A percentile compares a stretch with the other conserved stretches of the same genome.
These are phyloP conservation scores for Steccherinum ochraceum DNA, from an alignment of 768 basidiomycete genomes.

Conservation along the genomic window DNA sequence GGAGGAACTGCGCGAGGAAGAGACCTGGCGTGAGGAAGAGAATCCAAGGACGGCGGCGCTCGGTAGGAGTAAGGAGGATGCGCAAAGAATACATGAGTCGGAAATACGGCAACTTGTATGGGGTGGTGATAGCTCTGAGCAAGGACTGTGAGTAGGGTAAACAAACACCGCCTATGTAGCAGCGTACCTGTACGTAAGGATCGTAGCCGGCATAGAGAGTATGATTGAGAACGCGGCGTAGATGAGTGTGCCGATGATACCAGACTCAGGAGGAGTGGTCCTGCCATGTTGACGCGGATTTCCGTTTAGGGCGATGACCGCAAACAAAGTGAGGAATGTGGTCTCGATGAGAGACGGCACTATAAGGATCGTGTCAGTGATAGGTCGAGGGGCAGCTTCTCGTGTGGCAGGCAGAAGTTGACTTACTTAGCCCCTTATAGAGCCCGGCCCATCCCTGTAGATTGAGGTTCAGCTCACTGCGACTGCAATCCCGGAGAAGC, in stretches of 20 bases:
- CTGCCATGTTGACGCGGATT: slow-evolving; percentile 50
- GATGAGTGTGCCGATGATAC: slow-evolving; percentile 52
- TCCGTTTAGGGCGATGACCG: slow-evolving; percentile 53
- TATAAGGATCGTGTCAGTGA: slow-evolving; percentile 25
- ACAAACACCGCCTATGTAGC: not conserved
- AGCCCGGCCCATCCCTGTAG: slow-evolving; percentile 60
- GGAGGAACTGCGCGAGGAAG: slow-evolving; percentile 35
- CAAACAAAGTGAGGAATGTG: slow-evolving; percentile 47
- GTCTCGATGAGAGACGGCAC: slow-evolving; percentile 48
- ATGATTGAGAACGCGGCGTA: slow-evolving; percentile 65
- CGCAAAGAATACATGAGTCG: slow-evolving; percentile 53
- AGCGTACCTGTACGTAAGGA: slow-evolving; percentile 73
- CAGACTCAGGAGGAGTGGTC: slow-evolving; percentile 54
- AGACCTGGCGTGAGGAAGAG: slow-evolving; percentile 75
- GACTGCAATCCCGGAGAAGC: not conserved
- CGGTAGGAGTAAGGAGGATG: slow-evolving; percentile 73
- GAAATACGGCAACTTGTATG: slow-evolving; percentile 66
- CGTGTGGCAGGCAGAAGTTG: too few relatives aligned
- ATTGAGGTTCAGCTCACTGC: not conserved
- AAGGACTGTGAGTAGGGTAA: slow-evolving; percentile 1
- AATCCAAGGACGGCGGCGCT: slow-evolving; percentile 72
- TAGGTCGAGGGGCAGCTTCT: too few relatives aligned
- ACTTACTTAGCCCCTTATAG: slow-evolving; percentile 72
- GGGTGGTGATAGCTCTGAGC: slow-evolving; percentile 74
- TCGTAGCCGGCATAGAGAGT: slow-evolving; percentile 59